Conservation (phyloP, 768 basidiomycete species). For the Tricholoma flavovirens region DNA sequence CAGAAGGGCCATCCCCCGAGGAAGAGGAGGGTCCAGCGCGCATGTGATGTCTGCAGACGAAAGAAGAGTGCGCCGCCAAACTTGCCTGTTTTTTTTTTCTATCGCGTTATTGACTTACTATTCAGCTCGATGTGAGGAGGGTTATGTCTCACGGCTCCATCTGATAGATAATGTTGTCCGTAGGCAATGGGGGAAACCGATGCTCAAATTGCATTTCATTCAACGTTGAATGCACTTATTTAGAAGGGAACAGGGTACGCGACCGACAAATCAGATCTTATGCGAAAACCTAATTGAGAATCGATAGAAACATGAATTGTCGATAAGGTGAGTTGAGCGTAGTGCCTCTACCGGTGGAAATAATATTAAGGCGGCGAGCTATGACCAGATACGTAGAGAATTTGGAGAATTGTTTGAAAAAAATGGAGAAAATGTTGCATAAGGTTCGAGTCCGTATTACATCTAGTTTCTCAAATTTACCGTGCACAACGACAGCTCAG, state of each 20-base stretch:
- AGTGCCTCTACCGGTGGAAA: background rate
- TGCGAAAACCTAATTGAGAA: background rate
- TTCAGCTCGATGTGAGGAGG: constrained; percentile 57
- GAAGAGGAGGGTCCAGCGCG: constrained; percentile 68
- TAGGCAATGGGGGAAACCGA: constrained; percentile 30
- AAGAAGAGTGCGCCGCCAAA: constrained; percentile 61
- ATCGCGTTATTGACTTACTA: background rate
- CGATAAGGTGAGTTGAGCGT: constrained; percentile 42
- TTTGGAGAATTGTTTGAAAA: constrained; percentile 53
- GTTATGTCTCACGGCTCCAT: background rate
- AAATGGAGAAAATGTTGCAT: constrained; percentile 51
- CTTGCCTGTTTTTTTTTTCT: constrained; percentile 1
- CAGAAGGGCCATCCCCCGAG: constrained; percentile 28
- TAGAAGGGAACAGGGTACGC: constrained; percentile 61
- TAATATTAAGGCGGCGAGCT: background rate
- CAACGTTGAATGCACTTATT: constrained; percentile 61
- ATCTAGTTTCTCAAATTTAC: background rate
- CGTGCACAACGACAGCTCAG: constrained; percentile 39
- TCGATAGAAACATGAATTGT: constrained; percentile 49
- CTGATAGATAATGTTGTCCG: background rate
- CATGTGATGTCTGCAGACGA: constrained; percentile 77
- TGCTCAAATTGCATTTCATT: constrained; percentile 67
- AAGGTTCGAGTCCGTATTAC: constrained; percentile 19
- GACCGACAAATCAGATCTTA: background rate
- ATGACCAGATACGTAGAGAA: constrained; percentile 46